Evolutionary conservation across 805 yeast species (phyloP), one percentile per base, ranked within the genome.

Genomic region (Candida broadrunensis): DNA sequence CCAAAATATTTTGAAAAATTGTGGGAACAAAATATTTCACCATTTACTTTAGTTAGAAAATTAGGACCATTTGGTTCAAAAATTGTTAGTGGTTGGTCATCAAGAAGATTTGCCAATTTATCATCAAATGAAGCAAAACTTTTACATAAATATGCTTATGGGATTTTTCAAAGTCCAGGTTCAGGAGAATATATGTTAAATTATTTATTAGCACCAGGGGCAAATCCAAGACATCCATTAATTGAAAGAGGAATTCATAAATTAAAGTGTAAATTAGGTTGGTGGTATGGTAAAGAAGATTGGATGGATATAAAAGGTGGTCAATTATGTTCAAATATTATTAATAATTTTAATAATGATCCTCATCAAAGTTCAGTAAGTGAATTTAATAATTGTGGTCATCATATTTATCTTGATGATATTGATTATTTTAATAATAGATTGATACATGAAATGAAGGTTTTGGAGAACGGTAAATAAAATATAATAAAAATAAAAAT

Each of bases 151-250:
- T 93, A 93, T 58, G 70, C 91, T 0, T 90, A 91, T 61, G 78
- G 82, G 3, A 87, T 90, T 11, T 93, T 93, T 70, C 86, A 83
- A 48, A 83, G 87, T 6, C 78, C 73, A 3, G 99, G 99, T 0
- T 86, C 95, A 0, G 98, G 98, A 5, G 99, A 91, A 63, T 91
- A 91, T 58, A 82, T 91, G 71, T 68, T 93, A 48, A 85, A 88
- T 49, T 85, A 84, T 55, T 69, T 89, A 15, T 65, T 91, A 18
- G 90, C 88, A 0, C 95, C 97, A 5, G 99, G 98, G 3, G 98
- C 96, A 0, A 78, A 80, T 36, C 95, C 97, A 1, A 70, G 97
- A 46, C 66, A 75, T 51, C 95, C 98, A 1, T 65, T 91, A 39
- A 49, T 61, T 4, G 70, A 67, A 14, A 60, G 85, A 16, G 71